Base-by-base conservation (phyloP, 805 yeast species). In the Ogataea populi-albae region DNA sequence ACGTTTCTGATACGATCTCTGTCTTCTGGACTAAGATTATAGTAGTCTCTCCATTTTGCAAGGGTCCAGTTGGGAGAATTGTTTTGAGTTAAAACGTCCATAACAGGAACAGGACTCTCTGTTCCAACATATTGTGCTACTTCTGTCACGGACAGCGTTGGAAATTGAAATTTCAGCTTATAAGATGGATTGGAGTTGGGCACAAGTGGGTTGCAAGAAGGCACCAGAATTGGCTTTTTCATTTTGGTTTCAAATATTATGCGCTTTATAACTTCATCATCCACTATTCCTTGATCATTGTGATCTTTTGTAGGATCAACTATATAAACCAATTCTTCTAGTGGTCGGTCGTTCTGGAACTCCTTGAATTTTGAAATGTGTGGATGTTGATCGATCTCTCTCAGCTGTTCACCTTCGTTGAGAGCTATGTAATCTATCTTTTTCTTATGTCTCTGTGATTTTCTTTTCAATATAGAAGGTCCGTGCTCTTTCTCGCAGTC, bases 51-150 rank as follows among this genome's bases (percentile, higher is more conserved):
- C 96, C 96, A 88, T 41, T 66, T 68, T 1, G 71, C 71, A 65
- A 87, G 58, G 14, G 72, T 68, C 96, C 95, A 87, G 9, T 72
- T 70, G 0, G 80, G 77, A 9, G 66, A 52, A 24, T 77, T 72
- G 37, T 81, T 81, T 50, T 88, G 96, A 0, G 94, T 80, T 16
- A 83, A 67, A 3, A 86, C 95, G 55, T 88, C 96, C 91, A 88
- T 86, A 2, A 88, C 95, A 37, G 86, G 94, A 1, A 88, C 72
- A 1, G 71, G 71, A 4, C 63, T 61, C 24, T 79, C 82, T 4
- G 61, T 72, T 0, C 95, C 96, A 18, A 86, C 70, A 9, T 67
- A 52, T 4, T 71, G 69, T 0, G 81, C 65, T 0, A 86, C 69
- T 40, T 75, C 64, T 28, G 71, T 67, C 5, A 86, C 78, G 6